Conservation (phyloP, 805 yeast genomes). For the Ogataea chonburiensis region DNA sequence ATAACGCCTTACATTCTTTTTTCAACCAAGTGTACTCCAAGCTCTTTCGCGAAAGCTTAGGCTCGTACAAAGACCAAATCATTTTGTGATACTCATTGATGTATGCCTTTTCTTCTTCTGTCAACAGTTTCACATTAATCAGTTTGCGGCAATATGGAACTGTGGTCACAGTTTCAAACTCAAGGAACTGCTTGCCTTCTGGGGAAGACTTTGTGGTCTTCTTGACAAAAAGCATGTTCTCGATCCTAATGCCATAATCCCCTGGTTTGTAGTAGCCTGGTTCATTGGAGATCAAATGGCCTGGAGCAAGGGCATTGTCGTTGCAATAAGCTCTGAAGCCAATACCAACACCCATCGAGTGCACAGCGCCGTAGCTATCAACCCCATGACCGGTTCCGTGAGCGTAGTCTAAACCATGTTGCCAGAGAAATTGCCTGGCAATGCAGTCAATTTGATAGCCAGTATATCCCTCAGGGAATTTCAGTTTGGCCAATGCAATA, state of each 20-base stretch:
- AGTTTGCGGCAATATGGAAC: slow-evolving; percentile 57
- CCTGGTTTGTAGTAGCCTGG: slow-evolving; percentile 64
- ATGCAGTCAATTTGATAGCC: slow-evolving; percentile 55
- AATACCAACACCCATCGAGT: slow-evolving; percentile 64
- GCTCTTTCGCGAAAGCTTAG: slow-evolving; percentile 38
- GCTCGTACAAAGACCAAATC: slow-evolving; percentile 45
- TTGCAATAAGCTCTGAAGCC: slow-evolving; percentile 54
- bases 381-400: slow-evolving; percentile 70
- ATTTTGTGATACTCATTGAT: slow-evolving; percentile 47
- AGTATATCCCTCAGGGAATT: slow-evolving; percentile 55
- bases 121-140: slow-evolving; percentile 45
- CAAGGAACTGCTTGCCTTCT: slow-evolving; percentile 43
- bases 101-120: slow-evolving; percentile 47
- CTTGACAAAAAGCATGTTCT: slow-evolving; percentile 48
- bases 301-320: slow-evolving; percentile 43
- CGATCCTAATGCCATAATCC: slow-evolving; percentile 58
- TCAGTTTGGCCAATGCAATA: slow-evolving; percentile 45
- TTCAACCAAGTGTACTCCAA: slow-evolving; percentile 48
- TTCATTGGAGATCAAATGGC: slow-evolving; percentile 57
- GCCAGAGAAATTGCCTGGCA: slow-evolving; percentile 61
- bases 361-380: slow-evolving; percentile 60
- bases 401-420: slow-evolving; percentile 53
- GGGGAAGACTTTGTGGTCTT: slow-evolving; percentile 36
- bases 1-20: slow-evolving; percentile 41
- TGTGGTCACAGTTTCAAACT: slow-evolving; percentile 56